Evolutionary conservation across 148 eudicot genomes (phyloP), one percentile per base, ranked within the genome.

Genomic region (Linanthus parryae): DNA sequence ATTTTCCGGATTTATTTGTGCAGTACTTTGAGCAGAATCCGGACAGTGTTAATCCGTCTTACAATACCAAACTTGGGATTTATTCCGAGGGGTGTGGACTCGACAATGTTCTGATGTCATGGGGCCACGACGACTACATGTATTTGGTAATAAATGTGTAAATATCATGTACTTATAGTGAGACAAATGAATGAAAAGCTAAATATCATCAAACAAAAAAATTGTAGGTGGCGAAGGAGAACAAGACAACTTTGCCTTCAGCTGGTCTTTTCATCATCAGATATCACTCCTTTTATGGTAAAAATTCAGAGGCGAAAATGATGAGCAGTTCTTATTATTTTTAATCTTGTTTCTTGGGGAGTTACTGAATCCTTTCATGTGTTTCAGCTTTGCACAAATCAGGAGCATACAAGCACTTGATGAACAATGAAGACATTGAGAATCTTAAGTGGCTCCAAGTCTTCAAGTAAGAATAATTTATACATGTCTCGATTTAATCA

Each of bases 71-170:
- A 23, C 61, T 31, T 22, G 84, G 84, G 39, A 39, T 58, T 44
- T 74, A 78, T 48, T 42, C 64, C 9, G 61, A 57, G 55, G 76
- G 73, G 0, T 74, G 84, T 31, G 84, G 84, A 19, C 74, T 78
- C 11, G 59, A 78, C 59, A 74, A 64, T 33, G 77, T 78, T 5
- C 12, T 74, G 66, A 67, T 78, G 84, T 78, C 84, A 23, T 78
- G 79, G 79, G 84, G 84, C 8, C 84, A 78, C 9, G 84, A 78
- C 44, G 84, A 78, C 58, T 78, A 78, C 55, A 78, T 79, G 83
- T 77, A 77, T 52, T 18, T 77, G 83, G 83, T 77, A 77, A 14
- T 19, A 16, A 23, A 1, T 25, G 18, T 22, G 39, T 48, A 18
- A 8, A 24, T 18, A 17, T 67, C 1, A 23, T 24, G 23, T 2